These are phyloP conservation scores for Fraxinus dipetala DNA, from an alignment of 305 asterid species.

Conservation along the genomic window DNA sequence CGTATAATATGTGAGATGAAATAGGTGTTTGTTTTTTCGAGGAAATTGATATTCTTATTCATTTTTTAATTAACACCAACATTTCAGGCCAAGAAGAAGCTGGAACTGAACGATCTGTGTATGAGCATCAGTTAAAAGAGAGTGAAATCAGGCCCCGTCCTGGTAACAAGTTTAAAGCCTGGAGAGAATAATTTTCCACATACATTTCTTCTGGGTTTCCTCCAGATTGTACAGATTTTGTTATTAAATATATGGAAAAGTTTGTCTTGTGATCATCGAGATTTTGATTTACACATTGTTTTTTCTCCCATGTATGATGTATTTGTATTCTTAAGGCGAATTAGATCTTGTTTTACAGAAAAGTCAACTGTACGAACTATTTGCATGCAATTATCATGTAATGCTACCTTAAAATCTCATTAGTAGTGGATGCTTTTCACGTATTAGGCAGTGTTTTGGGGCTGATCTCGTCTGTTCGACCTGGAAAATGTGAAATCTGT, in stretches of 20 bases:
- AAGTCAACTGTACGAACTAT: not conserved
- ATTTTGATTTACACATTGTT: slow-evolving; percentile 7
- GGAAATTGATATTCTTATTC: slow-evolving; percentile 43
- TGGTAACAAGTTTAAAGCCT: slow-evolving; percentile 19
- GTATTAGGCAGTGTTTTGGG: not conserved
- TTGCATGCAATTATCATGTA: not conserved
- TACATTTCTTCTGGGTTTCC: slow-evolving; percentile 13
- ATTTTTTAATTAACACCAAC: slow-evolving; percentile 28
- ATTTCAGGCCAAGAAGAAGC: slow-evolving; percentile 79
- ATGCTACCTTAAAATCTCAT: not conserved
- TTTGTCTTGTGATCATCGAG: slow-evolving; percentile 8
- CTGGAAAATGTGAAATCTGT: not conserved
- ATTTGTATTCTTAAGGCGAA: slow-evolving; percentile 6
- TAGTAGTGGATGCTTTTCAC: not conserved
- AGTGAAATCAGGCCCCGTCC: slow-evolving; percentile 18
- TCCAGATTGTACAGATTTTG: slow-evolving; percentile 30
- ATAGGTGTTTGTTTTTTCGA: slow-evolving; percentile 29
- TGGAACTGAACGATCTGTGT: slow-evolving; percentile 49
- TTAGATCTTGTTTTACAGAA: not conserved
- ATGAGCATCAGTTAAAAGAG: slow-evolving; percentile 27
- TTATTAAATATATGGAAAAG: slow-evolving; percentile 10
- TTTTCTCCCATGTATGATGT: not conserved
- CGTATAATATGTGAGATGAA: slow-evolving; percentile 8
- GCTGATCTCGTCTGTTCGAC: not conserved
- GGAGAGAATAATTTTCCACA: slow-evolving; percentile 3